Evolutionary conservation across 2,329 filamentous ascomycete genomes (phyloP).

Genomic region (Sarocladium brachiariae): DNA sequence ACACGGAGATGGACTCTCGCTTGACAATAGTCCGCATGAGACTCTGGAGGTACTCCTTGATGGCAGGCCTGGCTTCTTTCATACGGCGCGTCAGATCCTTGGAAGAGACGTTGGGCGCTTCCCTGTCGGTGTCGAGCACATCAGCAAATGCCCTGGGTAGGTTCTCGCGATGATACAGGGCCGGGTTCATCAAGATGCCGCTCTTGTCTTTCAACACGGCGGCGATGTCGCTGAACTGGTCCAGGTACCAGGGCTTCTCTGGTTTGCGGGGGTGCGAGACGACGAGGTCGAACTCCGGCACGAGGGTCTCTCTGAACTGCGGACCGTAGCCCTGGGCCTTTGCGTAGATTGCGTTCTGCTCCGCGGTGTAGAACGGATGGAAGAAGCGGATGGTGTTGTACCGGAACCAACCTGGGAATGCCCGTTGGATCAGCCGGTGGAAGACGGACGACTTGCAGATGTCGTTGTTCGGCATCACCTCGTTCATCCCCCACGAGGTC

Average conservation of each 20-base stretch:
- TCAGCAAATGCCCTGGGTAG: background rate
- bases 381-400: conserved; percentile 36
- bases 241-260: background rate
- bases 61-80: too few species aligned
- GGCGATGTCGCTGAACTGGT: background rate
- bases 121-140: background rate
- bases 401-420: conserved; percentile 36
- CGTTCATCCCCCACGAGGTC: conserved; percentile 35
- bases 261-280: background rate
- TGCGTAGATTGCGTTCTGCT: conserved; percentile 31
- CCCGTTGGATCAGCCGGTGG: conserved; percentile 39
- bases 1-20: conserved; percentile 13
- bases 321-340: conserved; percentile 12
- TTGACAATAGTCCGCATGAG: conserved; percentile 14
- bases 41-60: conserved; percentile 10
- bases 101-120: too few species aligned
- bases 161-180: background rate
- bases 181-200: background rate
- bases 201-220: background rate
- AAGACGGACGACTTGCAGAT: conserved; percentile 35
- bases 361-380: conserved; percentile 39
- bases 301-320: background rate
- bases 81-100: too few species aligned
- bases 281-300: background rate
- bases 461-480: conserved; percentile 29